Conservation (phyloP, 73 alveolate genomes). For the Tetrahymena malaccensis region DNA sequence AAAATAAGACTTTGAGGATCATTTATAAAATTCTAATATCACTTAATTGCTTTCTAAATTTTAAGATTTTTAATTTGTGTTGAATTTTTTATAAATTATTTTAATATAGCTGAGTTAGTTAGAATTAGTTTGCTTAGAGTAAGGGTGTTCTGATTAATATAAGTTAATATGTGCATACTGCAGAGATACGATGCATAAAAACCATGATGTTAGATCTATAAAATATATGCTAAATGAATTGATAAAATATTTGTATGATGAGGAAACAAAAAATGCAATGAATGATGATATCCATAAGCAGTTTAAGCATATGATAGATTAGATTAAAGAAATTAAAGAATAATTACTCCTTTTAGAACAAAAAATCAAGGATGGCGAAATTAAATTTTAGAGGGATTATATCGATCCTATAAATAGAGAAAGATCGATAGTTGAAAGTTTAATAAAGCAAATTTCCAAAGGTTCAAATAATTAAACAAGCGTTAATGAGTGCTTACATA, state of each 20-base stretch:
- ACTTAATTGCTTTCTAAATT: not conserved
- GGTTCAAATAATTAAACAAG: not conserved
- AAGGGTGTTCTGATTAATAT: not conserved
- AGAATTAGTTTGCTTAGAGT: not conserved
- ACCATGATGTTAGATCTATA: not conserved
- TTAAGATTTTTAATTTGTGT: not conserved
- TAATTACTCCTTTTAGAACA: not conserved
- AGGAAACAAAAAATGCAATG: not conserved
- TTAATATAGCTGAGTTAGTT: not conserved
- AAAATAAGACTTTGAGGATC: not conserved
- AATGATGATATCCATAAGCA: not conserved
- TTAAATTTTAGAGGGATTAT: not conserved
- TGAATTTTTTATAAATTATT: not conserved
- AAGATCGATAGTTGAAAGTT: not conserved
- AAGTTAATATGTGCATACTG: not conserved
- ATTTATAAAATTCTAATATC: not conserved
- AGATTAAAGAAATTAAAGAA: not conserved
- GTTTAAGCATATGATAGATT: not conserved
- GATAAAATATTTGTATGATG: not conserved
- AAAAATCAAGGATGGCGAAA: not conserved
- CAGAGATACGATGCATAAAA: not conserved
- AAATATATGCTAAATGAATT: not conserved
- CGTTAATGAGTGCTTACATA: not conserved
- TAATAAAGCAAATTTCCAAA: not conserved
- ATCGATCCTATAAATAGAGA: not conserved